Conservation (phyloP, 1,284 basidiomycete species). For the Hemileccinum hortonii region DNA sequence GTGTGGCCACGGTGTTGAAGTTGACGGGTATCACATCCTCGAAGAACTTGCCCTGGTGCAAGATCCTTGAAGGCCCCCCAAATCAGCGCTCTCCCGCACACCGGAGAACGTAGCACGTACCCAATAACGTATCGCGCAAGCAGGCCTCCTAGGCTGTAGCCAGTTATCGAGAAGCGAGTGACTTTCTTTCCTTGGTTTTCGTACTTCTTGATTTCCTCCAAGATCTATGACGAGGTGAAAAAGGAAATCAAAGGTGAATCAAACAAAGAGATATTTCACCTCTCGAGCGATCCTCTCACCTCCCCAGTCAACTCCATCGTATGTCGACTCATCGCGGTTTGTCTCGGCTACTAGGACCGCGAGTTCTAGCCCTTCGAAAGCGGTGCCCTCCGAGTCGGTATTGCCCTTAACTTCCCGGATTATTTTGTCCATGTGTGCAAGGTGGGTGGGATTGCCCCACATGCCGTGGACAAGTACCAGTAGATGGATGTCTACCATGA, state of each 20-base stretch:
- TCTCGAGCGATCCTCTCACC: constrained; percentile 68
- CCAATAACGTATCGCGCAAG: constrained; percentile 77
- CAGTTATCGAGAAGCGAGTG: constrained; percentile 67
- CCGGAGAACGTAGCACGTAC: constrained; percentile 34
- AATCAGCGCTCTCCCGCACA: constrained; percentile 5
- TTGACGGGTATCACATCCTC: constrained; percentile 66
- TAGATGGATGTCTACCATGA: constrained; percentile 47
- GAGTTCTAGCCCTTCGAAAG: constrained; percentile 32
- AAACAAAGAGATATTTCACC: constrained; percentile 36
- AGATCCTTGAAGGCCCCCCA: constrained; percentile 41
- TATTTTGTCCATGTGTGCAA: constrained; percentile 46
- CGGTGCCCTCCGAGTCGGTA: not conserved
- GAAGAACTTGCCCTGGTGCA: constrained; percentile 72
- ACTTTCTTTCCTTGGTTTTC: constrained; percentile 55
- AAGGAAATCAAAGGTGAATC: not conserved
- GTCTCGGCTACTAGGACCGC: constrained; percentile 51
- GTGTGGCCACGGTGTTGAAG: constrained; percentile 82
- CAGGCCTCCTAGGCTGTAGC: constrained; percentile 82
- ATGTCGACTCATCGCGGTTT: constrained; percentile 60
- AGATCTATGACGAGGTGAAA: constrained; percentile 41
- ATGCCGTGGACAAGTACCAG: constrained; percentile 80
- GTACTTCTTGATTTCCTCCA: constrained; percentile 51
- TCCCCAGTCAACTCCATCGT: constrained; percentile 76
- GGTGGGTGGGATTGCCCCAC: constrained; percentile 73
- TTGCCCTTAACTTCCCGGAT: constrained; percentile 39